Percentiles rank a stretch among this genome's conserved stretches.
Evolutionary conservation across 2,329 filamentous ascomycete species (phyloP).

Genomic region (Blumeria graminis): DNA sequence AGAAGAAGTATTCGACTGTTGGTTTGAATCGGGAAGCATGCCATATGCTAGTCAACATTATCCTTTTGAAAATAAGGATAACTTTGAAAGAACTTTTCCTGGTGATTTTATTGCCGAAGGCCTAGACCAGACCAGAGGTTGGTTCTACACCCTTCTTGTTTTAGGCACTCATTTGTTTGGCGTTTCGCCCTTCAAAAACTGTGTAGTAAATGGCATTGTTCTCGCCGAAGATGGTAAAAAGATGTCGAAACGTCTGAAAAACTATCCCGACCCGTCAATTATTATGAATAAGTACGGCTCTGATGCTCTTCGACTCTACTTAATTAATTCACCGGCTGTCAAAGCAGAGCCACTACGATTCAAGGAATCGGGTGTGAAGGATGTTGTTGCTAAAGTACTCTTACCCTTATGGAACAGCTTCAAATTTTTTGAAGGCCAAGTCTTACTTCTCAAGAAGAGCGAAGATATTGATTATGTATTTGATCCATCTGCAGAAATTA

Average conservation of each 20-base stretch:
- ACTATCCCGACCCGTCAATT: slow-evolving; percentile 69
- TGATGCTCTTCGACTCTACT: slow-evolving; percentile 77
- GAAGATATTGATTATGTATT: slow-evolving; percentile 55
- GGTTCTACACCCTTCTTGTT: slow-evolving; percentile 87
- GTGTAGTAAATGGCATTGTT: slow-evolving; percentile 88
- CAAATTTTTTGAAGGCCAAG: slow-evolving; percentile 86
- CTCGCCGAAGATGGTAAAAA: slow-evolving; percentile 91
- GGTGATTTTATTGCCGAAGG: slow-evolving; percentile 90
- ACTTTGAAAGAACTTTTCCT: slow-evolving; percentile 60
- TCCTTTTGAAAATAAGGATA: slow-evolving; percentile 69
- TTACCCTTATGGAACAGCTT: slow-evolving; percentile 90
- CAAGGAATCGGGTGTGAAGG: slow-evolving; percentile 79
- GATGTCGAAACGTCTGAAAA: slow-evolving; percentile 94
- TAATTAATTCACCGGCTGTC: slow-evolving; percentile 92
- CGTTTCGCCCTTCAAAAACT: slow-evolving; percentile 73
- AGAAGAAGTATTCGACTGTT: slow-evolving; percentile 85
- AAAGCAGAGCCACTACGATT: slow-evolving; percentile 76
- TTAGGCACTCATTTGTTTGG: slow-evolving; percentile 74
- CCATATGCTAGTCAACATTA: slow-evolving; percentile 81
- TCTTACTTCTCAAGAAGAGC: slow-evolving; percentile 65
- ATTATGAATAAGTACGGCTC: slow-evolving; percentile 78
- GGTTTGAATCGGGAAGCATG: slow-evolving; percentile 94
- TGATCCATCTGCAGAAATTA: slow-evolving; percentile 48
- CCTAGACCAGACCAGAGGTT: slow-evolving; percentile 79
- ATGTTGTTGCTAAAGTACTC: slow-evolving; percentile 78